A percentile compares a stretch with the other conserved stretches of the same genome.
These are phyloP conservation scores for Ceratocystis alfenasii DNA, from an alignment of 2,329 filamentous ascomycete species.

Conservation along the genomic window DNA sequence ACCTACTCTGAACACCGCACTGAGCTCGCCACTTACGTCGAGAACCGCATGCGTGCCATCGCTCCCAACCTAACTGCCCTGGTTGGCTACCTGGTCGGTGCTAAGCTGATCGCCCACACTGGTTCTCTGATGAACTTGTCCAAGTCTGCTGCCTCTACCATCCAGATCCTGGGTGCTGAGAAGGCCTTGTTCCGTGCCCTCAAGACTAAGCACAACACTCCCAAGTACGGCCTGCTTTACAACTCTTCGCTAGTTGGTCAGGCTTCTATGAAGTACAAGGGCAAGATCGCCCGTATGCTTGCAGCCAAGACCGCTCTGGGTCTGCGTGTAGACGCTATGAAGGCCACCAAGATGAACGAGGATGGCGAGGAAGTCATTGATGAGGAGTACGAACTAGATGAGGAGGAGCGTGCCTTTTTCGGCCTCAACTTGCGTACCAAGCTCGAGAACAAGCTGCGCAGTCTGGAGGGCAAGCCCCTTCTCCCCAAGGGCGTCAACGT, in stretches of 20 bases:
- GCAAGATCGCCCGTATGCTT: conserved; percentile 95
- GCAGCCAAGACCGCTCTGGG: conserved; percentile 87
- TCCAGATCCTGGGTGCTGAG: conserved; percentile 96
- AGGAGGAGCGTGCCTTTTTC: conserved; percentile 76
- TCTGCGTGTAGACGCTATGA: conserved; percentile 70
- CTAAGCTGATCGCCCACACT: conserved; percentile 85
- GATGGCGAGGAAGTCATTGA: conserved; percentile 47
- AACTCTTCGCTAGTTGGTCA: conserved; percentile 90
- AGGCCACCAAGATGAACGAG: conserved; percentile 58
- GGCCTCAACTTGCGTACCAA: conserved; percentile 60
- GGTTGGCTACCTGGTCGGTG: conserved; percentile 85
- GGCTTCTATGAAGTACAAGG: conserved; percentile 96
- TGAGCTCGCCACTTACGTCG: conserved; percentile 78
- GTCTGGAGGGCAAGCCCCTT: conserved; percentile 81
- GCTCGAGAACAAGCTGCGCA: conserved; percentile 63
- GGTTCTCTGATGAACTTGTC: conserved; percentile 90
- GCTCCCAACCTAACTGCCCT: conserved; percentile 91
- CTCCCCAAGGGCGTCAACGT: conserved; percentile 64
- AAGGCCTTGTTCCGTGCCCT: conserved; percentile 96
- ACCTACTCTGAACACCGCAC: conserved; percentile 81
- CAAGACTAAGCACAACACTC: conserved; percentile 98
- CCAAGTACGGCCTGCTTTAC: conserved; percentile 94
- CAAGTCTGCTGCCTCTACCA: conserved; percentile 87
- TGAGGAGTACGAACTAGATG: conserved; percentile 59
- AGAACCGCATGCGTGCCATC: conserved; percentile 89